Base-by-base conservation (phyloP, 2,329 filamentous ascomycete species). In the Xylaria sp. region DNA sequence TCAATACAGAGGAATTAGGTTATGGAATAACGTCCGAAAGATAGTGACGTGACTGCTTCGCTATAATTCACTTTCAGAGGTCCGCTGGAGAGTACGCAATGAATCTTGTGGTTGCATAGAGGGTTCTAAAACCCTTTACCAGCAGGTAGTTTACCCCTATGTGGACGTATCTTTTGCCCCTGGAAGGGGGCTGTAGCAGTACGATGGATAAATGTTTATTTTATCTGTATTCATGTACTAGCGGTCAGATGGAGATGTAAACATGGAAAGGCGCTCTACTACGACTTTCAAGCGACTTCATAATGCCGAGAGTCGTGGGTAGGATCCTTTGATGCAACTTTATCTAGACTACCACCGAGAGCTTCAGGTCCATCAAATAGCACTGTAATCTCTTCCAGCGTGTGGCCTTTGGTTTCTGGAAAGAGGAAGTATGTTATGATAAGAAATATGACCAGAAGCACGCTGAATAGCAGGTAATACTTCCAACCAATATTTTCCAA, bases 401-500 rank as follows among this genome's bases (percentile, higher is more conserved):
- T 70, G 12, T 71, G 64, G 10, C 76, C 76, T 34, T 75, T 75
- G 12, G 77, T 79, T 69, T 79, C 77, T 0, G 77, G 77, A 65
- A 78, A 75, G 25, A 79, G 76, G 66, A 81, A 80, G 68, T 79
- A 83, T 10, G 81, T 77, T 18, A 80, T 66, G 75, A 1, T 73
- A 74, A 66, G 78, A 58, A 76, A 73, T 10, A 75, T 80, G 72
- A 37, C 78, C 74, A 59, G 76, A 69, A 32, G 82, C 82, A 74
- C 84, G 79, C 2, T 82, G 82, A 76, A 83, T 46, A 82, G 76
- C 39, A 81, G 76, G 69, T 82, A 82, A 61, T 79, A 82, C 59
- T 76, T 81, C 80, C 80, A 82, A 18, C 76, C 76, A 25, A 82
- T 78, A 23, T 74, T 76, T 8, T 71, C 67, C 44, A 82, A 79